Conservation (phyloP, 352 stramenopile genomes). For the Phytophthora palmivora region DNA sequence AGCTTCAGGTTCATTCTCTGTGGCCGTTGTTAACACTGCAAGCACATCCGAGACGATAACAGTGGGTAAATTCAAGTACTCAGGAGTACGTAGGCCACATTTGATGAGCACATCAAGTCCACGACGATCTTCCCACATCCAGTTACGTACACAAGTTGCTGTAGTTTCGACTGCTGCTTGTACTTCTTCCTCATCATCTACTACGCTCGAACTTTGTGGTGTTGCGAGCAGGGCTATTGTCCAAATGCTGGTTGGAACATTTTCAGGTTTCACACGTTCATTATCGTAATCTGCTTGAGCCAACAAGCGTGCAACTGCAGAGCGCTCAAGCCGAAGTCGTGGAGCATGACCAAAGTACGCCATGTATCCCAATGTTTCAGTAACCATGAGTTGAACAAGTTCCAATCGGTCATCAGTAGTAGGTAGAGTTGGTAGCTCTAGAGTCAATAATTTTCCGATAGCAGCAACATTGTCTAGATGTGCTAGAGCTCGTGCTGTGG, state of each 20-base stretch:
- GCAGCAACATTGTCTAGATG: conserved; percentile 35
- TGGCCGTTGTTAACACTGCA: conserved; percentile 43
- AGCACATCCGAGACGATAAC: conserved; percentile 52
- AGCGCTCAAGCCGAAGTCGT: conserved; percentile 38
- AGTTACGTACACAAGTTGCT: conserved; percentile 23
- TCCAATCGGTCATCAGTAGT: conserved; percentile 32
- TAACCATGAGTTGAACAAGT: conserved; percentile 64
- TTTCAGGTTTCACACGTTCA: conserved; percentile 38
- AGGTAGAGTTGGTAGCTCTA: conserved; percentile 15
- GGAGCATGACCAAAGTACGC: conserved; percentile 57
- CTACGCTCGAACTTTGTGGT: conserved; percentile 8
- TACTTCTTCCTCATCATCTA: neutral
- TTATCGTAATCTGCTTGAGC: conserved; percentile 50
- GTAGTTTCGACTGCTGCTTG: conserved; percentile 16
- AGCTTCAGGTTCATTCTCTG: conserved; percentile 17
- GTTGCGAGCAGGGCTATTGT: conserved; percentile 50
- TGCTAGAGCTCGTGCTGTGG: conserved; percentile 45
- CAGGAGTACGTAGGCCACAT: conserved; percentile 42
- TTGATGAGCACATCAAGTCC: conserved; percentile 48
- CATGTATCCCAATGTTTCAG: conserved; percentile 73
- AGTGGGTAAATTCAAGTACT: conserved; percentile 37
- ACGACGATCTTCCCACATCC: conserved; percentile 40
- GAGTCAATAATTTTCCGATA: conserved; percentile 45
- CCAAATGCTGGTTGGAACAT: conserved; percentile 50
- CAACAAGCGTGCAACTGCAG: conserved; percentile 48